phyloP scores from a whole-genome alignment of 1,284 basidiomycete species.

The Ceratobasidium theobromae region DNA sequence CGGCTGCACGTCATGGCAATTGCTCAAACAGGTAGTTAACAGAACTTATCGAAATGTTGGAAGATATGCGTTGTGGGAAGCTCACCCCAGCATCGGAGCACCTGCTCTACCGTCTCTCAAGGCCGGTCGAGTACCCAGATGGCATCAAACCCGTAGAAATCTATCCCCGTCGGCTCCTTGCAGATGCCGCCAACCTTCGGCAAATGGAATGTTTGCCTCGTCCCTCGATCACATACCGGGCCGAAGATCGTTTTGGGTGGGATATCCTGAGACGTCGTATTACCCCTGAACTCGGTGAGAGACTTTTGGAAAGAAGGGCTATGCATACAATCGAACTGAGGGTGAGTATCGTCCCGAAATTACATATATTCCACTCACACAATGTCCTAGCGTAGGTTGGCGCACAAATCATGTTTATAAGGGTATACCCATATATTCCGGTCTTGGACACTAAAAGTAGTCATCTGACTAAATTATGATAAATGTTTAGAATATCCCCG shows the following conservation, averaged over 20 bases:
- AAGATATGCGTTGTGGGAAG: no score
- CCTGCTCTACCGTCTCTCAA: background rate
- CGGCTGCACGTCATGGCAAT: no score
- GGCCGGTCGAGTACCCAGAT: conserved; percentile 15
- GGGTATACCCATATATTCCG: background rate
- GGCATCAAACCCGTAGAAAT: conserved; percentile 32
- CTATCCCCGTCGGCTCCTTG: conserved; percentile 23
- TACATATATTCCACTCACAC: background rate
- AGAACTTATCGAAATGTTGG: no score
- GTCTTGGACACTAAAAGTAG: background rate
- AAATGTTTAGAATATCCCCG: conserved; percentile 26
- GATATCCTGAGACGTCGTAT: no score
- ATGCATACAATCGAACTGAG: background rate
- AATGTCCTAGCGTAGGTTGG: conserved; percentile 29
- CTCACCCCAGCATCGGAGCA: conserved; percentile 11
- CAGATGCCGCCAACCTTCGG: background rate
- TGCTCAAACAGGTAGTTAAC: no score
- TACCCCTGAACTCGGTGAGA: no score
- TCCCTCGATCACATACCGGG: background rate
- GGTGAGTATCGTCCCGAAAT: background rate
- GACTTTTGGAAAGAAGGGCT: conserved; percentile 40
- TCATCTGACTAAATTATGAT: background rate
- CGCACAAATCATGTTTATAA: conserved; percentile 34
- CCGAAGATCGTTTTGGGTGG: no score
- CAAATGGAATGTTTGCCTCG: no score